Evolutionary conservation across 1,284 basidiomycete genomes (phyloP), one percentile per base, ranked within the genome.

Genomic region (Rhodotorula sp.): DNA sequence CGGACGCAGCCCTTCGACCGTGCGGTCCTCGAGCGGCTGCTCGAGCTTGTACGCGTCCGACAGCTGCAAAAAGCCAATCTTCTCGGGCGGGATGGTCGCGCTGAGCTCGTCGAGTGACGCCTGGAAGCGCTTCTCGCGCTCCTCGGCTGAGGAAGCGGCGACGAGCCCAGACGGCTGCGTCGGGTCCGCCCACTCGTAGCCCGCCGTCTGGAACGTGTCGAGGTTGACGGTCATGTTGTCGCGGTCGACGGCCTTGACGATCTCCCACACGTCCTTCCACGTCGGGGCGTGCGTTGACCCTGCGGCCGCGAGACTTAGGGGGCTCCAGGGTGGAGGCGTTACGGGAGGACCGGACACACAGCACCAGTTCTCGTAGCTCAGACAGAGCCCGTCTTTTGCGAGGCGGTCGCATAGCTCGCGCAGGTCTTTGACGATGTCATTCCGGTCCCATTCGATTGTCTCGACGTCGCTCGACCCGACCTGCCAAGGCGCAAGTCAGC

Each of bases 311-410:
- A 36, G 44, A 27, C 10, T 15, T 29, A 21, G 22, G 19, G 13
- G 27, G 22, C 8, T 3, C 19, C n/a, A n/a, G 44, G 7, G n/a
- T 3, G 39, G 25, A 50, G 32, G 32, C 13, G 13, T 3, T 36
- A 34, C 6, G 34, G 10, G 32, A 41, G 17, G 13, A 34, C 44
- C 29, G 29, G 27, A 29, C 57, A 51, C 57, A 66, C 58, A 60
- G 22, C 72, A 76, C 74, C 74, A 76, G 62, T 74, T 76, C 70
- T 76, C 67, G 53, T 67, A 67, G 12, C 63, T 56, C 4, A 67
- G 22, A 27, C 50, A 34, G 61, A 71, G 64, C 0, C 61, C 65
- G 10, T 66, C 57, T 36, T 48, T 29, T 13, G 29, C 57, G 41
- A 71, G 70, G n/a, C 61, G 41, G 27, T 71, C 70, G 37, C 61